These are phyloP conservation scores for Picea mariana DNA, from an alignment of 83 land plant genomes.

Conservation along the genomic window DNA sequence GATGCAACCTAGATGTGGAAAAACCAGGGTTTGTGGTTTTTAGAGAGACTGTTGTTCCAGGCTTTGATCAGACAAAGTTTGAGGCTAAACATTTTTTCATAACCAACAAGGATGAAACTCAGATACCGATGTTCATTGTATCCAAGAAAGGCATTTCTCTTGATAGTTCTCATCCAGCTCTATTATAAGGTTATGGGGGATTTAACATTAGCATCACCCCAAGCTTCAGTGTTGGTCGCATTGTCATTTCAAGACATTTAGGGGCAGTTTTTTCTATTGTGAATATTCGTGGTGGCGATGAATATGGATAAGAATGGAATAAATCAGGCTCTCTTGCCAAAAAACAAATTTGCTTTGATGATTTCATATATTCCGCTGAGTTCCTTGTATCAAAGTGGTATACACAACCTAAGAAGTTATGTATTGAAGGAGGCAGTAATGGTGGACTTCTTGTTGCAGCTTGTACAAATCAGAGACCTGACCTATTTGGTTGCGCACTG, in stretches of 20 bases:
- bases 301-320: conserved; percentile 82
- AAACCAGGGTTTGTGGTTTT: conserved; percentile 62
- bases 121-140: conserved; percentile 91
- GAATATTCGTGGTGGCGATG: conserved; percentile 97
- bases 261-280: conserved; percentile 78
- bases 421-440: no score
- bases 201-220: conserved; percentile 87
- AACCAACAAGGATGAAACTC: conserved; percentile 82
- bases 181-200: conserved; percentile 95
- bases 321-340: no score
- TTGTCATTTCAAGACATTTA: conserved; percentile 56
- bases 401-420: no score
- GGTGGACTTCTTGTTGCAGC: no score
- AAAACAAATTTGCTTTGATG: no score
- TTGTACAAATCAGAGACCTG: no score
- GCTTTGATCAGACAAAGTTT: conserved; percentile 72
- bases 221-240: conserved; percentile 63
- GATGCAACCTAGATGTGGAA: conserved; percentile 56
- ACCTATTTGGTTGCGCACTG: no score
- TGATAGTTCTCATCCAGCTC: conserved; percentile 78
- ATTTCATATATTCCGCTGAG: no score
- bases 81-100: conserved; percentile 79
- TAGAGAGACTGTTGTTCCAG: conserved; percentile 63
- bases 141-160: background rate
- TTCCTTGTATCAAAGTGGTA: no score